Percentiles rank a stretch among this genome's conserved stretches.
Conservation (phyloP, 2,329 filamentous ascomycete species). For the Aurifilum marmelostoma region DNA sequence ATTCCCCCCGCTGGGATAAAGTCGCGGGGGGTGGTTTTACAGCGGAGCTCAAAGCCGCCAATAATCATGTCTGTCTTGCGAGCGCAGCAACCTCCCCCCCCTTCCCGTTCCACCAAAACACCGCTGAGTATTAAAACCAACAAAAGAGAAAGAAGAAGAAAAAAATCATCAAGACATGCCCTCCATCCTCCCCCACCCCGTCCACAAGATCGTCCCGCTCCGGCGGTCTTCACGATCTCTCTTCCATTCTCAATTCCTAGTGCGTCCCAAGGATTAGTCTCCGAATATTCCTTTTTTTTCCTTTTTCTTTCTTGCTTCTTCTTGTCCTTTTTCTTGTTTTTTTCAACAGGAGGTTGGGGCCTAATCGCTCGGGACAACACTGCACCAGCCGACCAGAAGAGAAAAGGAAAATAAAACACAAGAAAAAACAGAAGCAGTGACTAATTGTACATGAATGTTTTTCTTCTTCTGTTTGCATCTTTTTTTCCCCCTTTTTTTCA, state of each 20-base stretch:
- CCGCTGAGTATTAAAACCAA: background rate
- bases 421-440: background rate
- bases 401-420: constrained; percentile 9
- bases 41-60: background rate
- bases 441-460: constrained; percentile 21
- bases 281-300: constrained; percentile 11
- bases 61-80: background rate
- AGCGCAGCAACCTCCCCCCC: no score
- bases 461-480: background rate
- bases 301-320: background rate
- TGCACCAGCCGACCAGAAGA: constrained; percentile 13
- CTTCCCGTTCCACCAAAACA: constrained; percentile 4
- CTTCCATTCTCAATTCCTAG: constrained; percentile 29
- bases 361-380: constrained; percentile 26
- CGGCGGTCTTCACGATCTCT: background rate
- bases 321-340: background rate
- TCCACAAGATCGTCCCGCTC: background rate
- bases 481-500: no score
- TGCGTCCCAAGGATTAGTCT: constrained; percentile 28
- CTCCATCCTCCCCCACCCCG: background rate
- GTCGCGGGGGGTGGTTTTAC: background rate
- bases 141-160: background rate
- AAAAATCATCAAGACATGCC: background rate
- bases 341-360: constrained; percentile 8
- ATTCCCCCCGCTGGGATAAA: background rate